A percentile compares a stretch with the other conserved stretches of the same genome.
Conservation (phyloP, 495 filamentous ascomycete genomes). For the Aspergillus ellipticus region DNA sequence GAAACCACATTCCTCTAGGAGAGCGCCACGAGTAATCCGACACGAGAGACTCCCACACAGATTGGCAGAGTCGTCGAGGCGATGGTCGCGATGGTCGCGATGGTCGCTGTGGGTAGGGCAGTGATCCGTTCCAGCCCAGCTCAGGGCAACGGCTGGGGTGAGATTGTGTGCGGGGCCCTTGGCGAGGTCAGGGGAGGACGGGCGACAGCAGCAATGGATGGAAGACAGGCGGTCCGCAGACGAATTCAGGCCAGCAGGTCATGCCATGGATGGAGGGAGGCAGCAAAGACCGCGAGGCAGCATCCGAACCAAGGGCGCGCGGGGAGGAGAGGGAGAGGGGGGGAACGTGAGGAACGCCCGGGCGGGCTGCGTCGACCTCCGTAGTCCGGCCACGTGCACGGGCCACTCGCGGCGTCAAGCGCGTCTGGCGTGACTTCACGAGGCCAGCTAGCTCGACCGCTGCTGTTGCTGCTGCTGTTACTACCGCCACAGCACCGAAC, state of each 20-base stretch:
- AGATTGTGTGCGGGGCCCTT: background rate
- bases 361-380: background rate
- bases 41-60: background rate
- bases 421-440: slow-evolving; percentile 17
- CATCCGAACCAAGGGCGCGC: slow-evolving; percentile 16
- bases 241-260: slow-evolving; percentile 8
- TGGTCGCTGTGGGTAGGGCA: background rate
- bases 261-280: slow-evolving; percentile 13
- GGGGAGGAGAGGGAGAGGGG: slow-evolving; percentile 12
- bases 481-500: too few relatives aligned
- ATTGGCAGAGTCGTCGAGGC: background rate
- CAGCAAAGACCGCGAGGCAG: slow-evolving; percentile 10
- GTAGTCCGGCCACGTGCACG: slow-evolving; percentile 11
- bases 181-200: background rate
- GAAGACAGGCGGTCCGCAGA: slow-evolving; percentile 9
- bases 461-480: too few relatives aligned
- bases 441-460: slow-evolving; percentile 12
- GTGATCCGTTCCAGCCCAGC: background rate
- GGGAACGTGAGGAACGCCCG: slow-evolving; percentile 5
- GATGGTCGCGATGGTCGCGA: background rate
- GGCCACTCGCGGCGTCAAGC: slow-evolving; percentile 12
- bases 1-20: slow-evolving; percentile 43
- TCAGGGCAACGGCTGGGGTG: background rate
- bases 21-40: slow-evolving; percentile 15
- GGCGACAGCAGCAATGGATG: slow-evolving; percentile 8